Percentiles rank a stretch among this genome's conserved stretches.
Evolutionary conservation across 176 grass and related monocot species (phyloP).

Genomic region (Echinochloa phyllopogon): DNA sequence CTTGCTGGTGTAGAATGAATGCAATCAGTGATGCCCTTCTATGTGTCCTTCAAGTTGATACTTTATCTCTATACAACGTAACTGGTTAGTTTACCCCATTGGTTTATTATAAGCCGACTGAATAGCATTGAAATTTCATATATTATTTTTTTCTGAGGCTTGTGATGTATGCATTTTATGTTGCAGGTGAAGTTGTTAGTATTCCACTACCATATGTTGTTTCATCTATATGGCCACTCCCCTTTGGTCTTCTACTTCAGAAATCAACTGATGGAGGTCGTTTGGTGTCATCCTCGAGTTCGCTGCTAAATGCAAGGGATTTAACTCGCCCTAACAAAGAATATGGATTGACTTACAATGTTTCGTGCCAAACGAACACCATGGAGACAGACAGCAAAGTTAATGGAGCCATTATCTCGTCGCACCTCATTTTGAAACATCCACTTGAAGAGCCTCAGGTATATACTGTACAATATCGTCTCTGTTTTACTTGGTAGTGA

Average conservation of each 20-base stretch:
- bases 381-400: constrained; percentile 59
- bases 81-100: constrained; percentile 54
- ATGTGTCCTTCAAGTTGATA: constrained; percentile 85
- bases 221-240: constrained; percentile 89
- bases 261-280: constrained; percentile 75
- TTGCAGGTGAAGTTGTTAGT: constrained; percentile 79
- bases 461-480: constrained; percentile 28
- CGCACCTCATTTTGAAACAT: constrained; percentile 89
- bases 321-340: constrained; percentile 78
- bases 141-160: constrained; percentile 29
- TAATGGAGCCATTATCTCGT: constrained; percentile 63
- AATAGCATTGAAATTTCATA: not conserved
- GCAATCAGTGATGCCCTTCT: constrained; percentile 79
- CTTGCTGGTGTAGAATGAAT: constrained; percentile 90
- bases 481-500: constrained; percentile 6
- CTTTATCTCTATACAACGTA: constrained; percentile 82
- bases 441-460: constrained; percentile 97
- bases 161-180: constrained; percentile 22
- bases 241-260: constrained; percentile 82
- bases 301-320: constrained; percentile 69
- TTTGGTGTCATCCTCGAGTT: constrained; percentile 67
- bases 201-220: constrained; percentile 80
- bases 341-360: constrained; percentile 64
- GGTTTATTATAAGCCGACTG: constrained; percentile 23
- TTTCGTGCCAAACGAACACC: constrained; percentile 43